Evolutionary conservation across 192 early-diverging fungal genomes (phyloP), one percentile per base, ranked within the genome.

Genomic region (Phlyctochytrium arcticum): DNA sequence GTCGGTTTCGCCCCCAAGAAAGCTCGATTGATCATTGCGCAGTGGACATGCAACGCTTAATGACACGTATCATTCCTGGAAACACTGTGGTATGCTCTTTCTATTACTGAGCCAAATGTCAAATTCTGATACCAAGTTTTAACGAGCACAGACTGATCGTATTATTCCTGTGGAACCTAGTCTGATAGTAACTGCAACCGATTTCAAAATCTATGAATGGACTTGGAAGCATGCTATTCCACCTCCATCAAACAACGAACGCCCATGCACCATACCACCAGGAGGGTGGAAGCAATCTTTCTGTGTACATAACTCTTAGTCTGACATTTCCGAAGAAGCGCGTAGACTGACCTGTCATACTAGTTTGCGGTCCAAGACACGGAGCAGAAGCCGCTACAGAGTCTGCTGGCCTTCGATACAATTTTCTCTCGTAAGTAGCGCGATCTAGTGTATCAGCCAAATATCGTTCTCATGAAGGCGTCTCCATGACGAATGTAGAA

Each of bases 381-480:
- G 6, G 64, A 55, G 6, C 33, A 9, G 5, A 63, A 63, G 36
- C 61, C 49, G 23, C 57, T 56, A 17, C 29, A 51, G 6, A 36
- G 53, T 7, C 29, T 66, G 8, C 15, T 34, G 10, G 19, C 39
- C 2, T 57, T 66, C n/a, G 64, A 66, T 24, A 57, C 57, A 19
- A 57, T 66, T 32, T 29, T 66, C 29, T 66, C 64, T 9, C 47
- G 64, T 66, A 57, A 66, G 64, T 5, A 48, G 17, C 21, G 12
- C 31, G 46, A 21, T 63, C 50, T 4, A 8, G 33, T 1, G n/a
- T n/a, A n/a, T n/a, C n/a, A n/a, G n/a, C n/a, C n/a, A n/a, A n/a
- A n/a, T n/a, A n/a, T n/a, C n/a, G n/a, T n/a, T n/a, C n/a, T n/a
- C n/a, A n/a, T n/a, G n/a, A n/a, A n/a, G n/a, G n/a, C n/a, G n/a